Evolutionary conservation across 371 early-diverging fungal species (phyloP).

Genomic region (Mortierella sp.): DNA sequence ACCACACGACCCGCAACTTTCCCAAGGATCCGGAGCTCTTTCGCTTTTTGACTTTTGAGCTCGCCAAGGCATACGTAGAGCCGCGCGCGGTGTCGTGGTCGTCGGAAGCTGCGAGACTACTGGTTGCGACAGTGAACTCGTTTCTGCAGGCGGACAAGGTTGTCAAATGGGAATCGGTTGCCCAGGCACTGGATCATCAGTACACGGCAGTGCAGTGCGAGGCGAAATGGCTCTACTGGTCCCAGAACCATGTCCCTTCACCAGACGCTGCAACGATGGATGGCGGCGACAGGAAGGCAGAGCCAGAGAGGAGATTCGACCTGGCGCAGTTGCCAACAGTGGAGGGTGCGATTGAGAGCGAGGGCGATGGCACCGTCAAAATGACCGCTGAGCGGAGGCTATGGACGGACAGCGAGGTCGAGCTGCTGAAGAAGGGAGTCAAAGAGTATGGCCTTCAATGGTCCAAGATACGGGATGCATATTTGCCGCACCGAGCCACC

Average conservation of each 20-base stretch:
- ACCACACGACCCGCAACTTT: slow-evolving; percentile 27
- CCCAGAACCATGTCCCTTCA: slow-evolving; percentile 18
- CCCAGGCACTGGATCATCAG: slow-evolving; percentile 11
- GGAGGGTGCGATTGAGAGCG: too few relatives aligned
- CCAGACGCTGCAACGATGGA: neutral
- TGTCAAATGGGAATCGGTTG: slow-evolving; percentile 29
- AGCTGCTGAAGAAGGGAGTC: slow-evolving; percentile 35
- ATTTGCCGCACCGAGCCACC: slow-evolving; percentile 40
- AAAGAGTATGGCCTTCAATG: slow-evolving; percentile 31
- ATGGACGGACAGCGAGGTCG: slow-evolving; percentile 51
- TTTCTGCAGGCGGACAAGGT: slow-evolving; percentile 6
- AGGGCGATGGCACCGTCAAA: neutral
- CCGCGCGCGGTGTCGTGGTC: slow-evolving; percentile 27
- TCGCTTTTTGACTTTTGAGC: slow-evolving; percentile 16
- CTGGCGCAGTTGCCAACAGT: neutral
- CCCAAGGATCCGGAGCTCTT: slow-evolving; percentile 45
- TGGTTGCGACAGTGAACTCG: slow-evolving; percentile 30
- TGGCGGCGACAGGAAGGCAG: neutral
- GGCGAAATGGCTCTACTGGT: slow-evolving; percentile 36
- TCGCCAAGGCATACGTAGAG: slow-evolving; percentile 28
- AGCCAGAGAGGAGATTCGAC: neutral
- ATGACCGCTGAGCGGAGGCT: neutral
- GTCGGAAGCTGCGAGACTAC: slow-evolving; percentile 14
- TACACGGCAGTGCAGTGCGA: slow-evolving; percentile 39
- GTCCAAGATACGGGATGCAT: slow-evolving; percentile 32